Conservation (phyloP, 202 grass and related monocot genomes). For the Setaria italica region DNA sequence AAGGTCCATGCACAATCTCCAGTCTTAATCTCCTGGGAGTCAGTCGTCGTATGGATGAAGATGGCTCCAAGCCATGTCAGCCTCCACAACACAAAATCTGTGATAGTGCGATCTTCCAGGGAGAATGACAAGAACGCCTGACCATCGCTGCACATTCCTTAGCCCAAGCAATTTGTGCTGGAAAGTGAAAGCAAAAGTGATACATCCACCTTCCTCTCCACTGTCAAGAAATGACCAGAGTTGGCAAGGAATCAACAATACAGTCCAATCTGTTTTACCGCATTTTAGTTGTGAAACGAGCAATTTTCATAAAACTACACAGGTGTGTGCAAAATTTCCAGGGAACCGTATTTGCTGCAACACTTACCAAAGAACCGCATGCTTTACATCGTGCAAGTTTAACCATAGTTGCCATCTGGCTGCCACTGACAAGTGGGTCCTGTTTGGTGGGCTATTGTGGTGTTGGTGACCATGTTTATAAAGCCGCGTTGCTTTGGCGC, state of each 20-base stretch:
- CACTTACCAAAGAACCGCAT: too few species aligned
- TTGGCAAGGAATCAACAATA: neutral
- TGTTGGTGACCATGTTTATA: too few species aligned
- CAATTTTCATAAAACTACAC: too few species aligned
- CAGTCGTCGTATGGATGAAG: neutral
- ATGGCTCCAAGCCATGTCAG: neutral
- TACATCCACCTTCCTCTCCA: neutral
- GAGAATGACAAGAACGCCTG: neutral
- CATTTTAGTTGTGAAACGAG: neutral
- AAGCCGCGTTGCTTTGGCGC: too few species aligned
- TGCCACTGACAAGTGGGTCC: too few species aligned
- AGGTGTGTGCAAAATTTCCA: too few species aligned
- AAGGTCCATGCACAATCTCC: neutral
- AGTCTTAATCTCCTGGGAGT: neutral
- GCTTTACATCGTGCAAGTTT: too few species aligned
- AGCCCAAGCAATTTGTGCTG: neutral
- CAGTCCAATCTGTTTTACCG: neutral
- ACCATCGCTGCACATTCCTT: neutral
- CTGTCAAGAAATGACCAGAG: neutral
- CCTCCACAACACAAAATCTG: too few species aligned
- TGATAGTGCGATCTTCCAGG: neutral
- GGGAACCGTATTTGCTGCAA: too few species aligned
- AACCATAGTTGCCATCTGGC: too few species aligned
- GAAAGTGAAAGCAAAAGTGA: neutral
- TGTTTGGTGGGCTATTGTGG: too few species aligned